Conservation (phyloP, 148 eudicot species). For the Vaccinium vitisidaea region DNA sequence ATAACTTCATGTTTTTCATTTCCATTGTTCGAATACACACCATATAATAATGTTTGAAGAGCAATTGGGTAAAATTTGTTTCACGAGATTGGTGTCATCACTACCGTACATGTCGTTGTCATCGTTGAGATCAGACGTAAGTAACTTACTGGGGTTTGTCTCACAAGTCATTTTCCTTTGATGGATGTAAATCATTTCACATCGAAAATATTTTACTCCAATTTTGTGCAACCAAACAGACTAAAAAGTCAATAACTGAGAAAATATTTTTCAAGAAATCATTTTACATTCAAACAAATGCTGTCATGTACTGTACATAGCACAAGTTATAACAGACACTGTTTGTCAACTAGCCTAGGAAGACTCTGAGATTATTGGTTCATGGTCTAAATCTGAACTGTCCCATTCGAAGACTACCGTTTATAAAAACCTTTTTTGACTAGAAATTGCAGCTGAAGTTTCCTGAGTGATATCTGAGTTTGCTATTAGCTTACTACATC, state of each 20-base stretch:
- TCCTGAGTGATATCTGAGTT: too few relatives aligned
- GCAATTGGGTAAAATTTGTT: neutral
- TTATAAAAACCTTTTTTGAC: too few relatives aligned
- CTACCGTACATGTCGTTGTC: neutral
- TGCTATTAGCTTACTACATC: too few relatives aligned
- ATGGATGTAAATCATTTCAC: neutral
- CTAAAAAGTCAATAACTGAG: neutral
- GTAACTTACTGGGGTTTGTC: neutral
- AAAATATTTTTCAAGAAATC: neutral
- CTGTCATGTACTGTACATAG: neutral
- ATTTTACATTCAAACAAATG: neutral
- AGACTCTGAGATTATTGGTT: neutral
- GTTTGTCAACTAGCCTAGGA: neutral
- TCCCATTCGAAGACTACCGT: too few relatives aligned
- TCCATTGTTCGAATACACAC: neutral
- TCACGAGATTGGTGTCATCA: neutral
- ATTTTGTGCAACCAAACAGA: neutral
- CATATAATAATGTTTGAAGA: neutral
- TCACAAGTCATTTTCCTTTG: neutral
- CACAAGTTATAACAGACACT: neutral
- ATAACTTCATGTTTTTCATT: neutral
- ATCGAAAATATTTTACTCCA: neutral
- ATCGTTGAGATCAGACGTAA: neutral
- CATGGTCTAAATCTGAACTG: too few relatives aligned
- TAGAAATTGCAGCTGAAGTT: too few relatives aligned